These are phyloP conservation scores for Pyrenochaeta sp. DNA, from an alignment of 2,329 filamentous ascomycete genomes.

Conservation along the genomic window DNA sequence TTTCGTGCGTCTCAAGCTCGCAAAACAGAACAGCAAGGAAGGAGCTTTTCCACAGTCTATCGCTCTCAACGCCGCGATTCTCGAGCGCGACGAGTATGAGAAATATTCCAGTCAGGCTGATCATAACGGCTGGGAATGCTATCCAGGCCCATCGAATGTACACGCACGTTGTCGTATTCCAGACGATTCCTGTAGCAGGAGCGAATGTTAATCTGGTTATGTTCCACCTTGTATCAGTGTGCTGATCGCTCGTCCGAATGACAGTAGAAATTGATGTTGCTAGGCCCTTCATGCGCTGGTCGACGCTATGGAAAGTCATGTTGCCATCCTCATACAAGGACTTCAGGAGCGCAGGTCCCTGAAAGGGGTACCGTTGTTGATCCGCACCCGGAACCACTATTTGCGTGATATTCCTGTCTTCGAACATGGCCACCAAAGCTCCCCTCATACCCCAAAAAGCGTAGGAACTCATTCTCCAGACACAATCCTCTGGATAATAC, in stretches of 20 bases:
- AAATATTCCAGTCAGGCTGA: conserved; percentile 5
- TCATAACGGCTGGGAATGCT: conserved; percentile 8
- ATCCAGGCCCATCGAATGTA: conserved; percentile 11
- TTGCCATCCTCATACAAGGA: conserved; percentile 2
- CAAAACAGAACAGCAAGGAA: conserved; percentile 15
- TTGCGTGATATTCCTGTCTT: not conserved
- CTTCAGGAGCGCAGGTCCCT: not conserved
- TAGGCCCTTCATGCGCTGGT: conserved; percentile 5
- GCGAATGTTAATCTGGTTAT: not conserved
- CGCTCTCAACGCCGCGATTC: conserved; percentile 10
- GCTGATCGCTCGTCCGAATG: conserved; percentile 3
- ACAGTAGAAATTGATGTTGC: conserved; percentile 8
- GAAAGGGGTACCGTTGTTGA: too few relatives aligned
- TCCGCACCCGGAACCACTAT: not conserved
- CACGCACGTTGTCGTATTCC: conserved; percentile 11
- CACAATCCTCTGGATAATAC: conserved; percentile 2
- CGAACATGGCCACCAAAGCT: not conserved
- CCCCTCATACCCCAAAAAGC: not conserved
- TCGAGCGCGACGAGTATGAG: conserved; percentile 11
- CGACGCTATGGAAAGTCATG: conserved; percentile 4
- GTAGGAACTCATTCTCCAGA: conserved; percentile 10
- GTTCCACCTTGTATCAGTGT: too few relatives aligned
- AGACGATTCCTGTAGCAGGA: conserved; percentile 8
- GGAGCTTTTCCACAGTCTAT: conserved; percentile 15
- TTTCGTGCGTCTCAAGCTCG: conserved; percentile 6